Base-by-base conservation (phyloP, 2,329 filamentous ascomycete genomes). In the Calonectria pseudoturangicola region DNA sequence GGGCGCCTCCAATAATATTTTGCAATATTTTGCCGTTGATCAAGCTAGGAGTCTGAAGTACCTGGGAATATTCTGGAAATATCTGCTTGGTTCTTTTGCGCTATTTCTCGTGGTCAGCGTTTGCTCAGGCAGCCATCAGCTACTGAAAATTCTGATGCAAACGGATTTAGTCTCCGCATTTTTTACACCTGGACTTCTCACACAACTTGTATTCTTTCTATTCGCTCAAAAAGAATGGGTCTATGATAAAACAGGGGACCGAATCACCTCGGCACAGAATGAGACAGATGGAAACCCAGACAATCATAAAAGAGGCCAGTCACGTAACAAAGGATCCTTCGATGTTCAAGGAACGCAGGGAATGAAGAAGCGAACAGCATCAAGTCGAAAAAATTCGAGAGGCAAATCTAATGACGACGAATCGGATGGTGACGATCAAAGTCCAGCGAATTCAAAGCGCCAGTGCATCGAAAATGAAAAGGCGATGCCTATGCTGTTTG, bases 371-470 rank as follows among this genome's bases (percentile, higher is more conserved):
- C 30, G 33, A 27, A 16, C 54, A 16, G 0, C 27, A 4, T 58
- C 33, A 8, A 41, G 12, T 27, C 12, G 13, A 15, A 58, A 58
- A 13, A 25, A 27, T 18, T 27, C 54, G 5, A 58, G 54, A 8
- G n/a, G 6, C 6, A 41, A 58, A 2, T 9, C 33, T 8, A 41
- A 58, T 58, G 54, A 39, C 2, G 54, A 41, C 12, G 54, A 58
- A 41, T 58, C 54, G 2, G 54, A 58, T 41, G 54, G 33, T 15
- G 33, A 58, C 10, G 54, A 58, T 13, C n/a, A 58, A 39, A 16
- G 10, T 10, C 54, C 33, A 39, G 33, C 13, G 2, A 25, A 41
- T 41, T 4, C 5, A 12, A 58, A 58, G 25, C 33, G 33, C 16
- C 33, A 27, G 21, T 9, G 54, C 1, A 2, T 27, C 2, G 5